Evolutionary conservation across 2,329 filamentous ascomycete species (phyloP), one percentile per base, ranked within the genome.

Genomic region (Beauveria sp.): DNA sequence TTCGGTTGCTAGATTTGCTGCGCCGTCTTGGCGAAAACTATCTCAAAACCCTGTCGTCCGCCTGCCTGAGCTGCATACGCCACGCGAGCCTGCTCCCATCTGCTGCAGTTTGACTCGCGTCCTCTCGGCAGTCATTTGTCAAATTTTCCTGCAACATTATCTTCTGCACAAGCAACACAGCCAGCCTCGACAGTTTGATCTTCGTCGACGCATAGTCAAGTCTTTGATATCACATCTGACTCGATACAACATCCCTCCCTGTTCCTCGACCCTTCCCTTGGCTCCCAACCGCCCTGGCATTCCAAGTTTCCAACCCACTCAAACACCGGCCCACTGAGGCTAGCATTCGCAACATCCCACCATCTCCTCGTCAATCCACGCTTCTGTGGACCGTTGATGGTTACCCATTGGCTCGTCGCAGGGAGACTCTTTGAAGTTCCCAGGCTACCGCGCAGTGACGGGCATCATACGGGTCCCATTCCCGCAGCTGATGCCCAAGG

Each of bases 311-410:
- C 16, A 47, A 38, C 56, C 56, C 56, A 52, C 50, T 52, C 34
- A 38, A 38, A 38, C 34, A 54, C 51, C 10, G 51, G 56, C 45
- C 56, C n/a, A 58, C 56, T 30, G 46, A 58, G 46, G 56, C 56
- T 58, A 58, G 46, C 46, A 50, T 30, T 50, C 24, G 22, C 45
- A 50, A 16, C 46, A 58, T 58, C 34, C 56, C 45, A 42, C 46
- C 46, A n/a, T 34, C 46, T 42, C 12, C 24, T 42, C 45, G 20
- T 28, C 46, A 57, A 24, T 43, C 56, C 56, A 58, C 56, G 16
- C 45, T 51, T 34, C 46, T n/a, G 56, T 51, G 56, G 56, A 58
- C 56, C 46, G 43, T 51, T 22, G 6, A 22, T 43, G 24, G 30
- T 51, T 51, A 30, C 20, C 56, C 56, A 58, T 58, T 58, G 56